phyloP scores from a whole-genome alignment of 73 alveolate species.

The Tetrahymena malaccensis region DNA sequence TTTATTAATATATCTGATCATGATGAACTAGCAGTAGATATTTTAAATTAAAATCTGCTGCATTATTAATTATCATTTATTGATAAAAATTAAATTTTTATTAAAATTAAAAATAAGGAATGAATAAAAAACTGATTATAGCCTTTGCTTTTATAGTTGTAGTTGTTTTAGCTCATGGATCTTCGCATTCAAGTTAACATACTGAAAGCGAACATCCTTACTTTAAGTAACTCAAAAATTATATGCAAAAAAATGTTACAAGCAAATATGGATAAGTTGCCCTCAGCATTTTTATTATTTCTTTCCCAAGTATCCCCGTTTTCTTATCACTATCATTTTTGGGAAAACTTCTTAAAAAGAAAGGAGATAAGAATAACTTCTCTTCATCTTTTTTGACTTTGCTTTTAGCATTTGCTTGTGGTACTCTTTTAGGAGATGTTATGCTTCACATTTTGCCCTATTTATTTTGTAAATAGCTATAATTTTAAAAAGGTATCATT shows the following conservation, averaged over 20 bases:
- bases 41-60: not conserved
- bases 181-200: not conserved
- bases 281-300: not conserved
- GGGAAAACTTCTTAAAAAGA: not conserved
- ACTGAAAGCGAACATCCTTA: not conserved
- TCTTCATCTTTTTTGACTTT: not conserved
- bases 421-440: conserved; percentile 41
- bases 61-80: too few species aligned
- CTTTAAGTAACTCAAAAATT: not conserved
- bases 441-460: conserved; percentile 29
- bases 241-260: not conserved
- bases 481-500: not conserved
- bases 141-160: not conserved
- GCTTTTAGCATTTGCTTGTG: conserved; percentile 28
- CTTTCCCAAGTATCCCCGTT: not conserved
- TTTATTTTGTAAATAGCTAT: not conserved
- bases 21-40: not conserved
- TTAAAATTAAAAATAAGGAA: not conserved
- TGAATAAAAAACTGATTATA: not conserved
- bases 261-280: not conserved
- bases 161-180: not conserved
- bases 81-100: not conserved
- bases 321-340: not conserved
- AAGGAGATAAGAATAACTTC: not conserved
- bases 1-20: not conserved